Percentiles rank a stretch among this genome's conserved stretches.
These are phyloP conservation scores for Gigaspora rosea DNA, from an alignment of 192 early-diverging fungal species.

Conservation along the genomic window DNA sequence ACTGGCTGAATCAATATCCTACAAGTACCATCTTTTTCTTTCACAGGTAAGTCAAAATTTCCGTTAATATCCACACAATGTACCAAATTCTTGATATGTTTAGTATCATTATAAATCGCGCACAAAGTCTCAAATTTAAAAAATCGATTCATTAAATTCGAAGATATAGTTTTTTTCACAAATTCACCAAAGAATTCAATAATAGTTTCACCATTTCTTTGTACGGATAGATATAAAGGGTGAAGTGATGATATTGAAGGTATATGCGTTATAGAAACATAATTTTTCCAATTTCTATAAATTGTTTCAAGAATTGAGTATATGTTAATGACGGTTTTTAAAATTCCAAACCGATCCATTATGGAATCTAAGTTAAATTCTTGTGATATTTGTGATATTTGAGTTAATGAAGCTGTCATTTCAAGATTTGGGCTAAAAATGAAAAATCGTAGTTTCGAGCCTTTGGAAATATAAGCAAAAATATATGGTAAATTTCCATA, in stretches of 20 bases:
- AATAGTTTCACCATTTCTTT: neutral
- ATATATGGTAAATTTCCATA: slow-evolving; percentile 11
- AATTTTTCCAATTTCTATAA: neutral
- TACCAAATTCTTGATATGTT: slow-evolving; percentile 5
- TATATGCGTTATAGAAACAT: neutral
- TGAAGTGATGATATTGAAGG: neutral
- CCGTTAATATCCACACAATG: neutral
- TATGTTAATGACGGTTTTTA: neutral
- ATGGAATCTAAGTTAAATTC: slow-evolving; percentile 12
- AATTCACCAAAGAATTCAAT: slow-evolving; percentile 12
- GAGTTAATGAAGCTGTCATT: neutral
- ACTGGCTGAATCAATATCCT: slow-evolving; percentile 6
- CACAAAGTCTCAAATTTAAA: neutral
- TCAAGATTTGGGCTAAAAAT: neutral
- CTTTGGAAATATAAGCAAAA: slow-evolving; percentile 19
- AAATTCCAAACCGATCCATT: slow-evolving; percentile 3
- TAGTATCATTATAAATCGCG: neutral
- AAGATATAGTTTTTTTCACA: slow-evolving; percentile 10
- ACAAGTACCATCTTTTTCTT: slow-evolving; percentile 1
- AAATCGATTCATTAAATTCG: neutral
- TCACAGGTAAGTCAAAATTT: neutral
- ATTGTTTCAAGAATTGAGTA: neutral
- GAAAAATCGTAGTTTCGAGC: slow-evolving; percentile 2
- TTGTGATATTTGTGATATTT: slow-evolving; percentile 15
- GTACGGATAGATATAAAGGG: neutral